Evolutionary conservation across 352 stramenopile species (phyloP), one percentile per base, ranked within the genome.

Genomic region (Achlya hypogyna): DNA sequence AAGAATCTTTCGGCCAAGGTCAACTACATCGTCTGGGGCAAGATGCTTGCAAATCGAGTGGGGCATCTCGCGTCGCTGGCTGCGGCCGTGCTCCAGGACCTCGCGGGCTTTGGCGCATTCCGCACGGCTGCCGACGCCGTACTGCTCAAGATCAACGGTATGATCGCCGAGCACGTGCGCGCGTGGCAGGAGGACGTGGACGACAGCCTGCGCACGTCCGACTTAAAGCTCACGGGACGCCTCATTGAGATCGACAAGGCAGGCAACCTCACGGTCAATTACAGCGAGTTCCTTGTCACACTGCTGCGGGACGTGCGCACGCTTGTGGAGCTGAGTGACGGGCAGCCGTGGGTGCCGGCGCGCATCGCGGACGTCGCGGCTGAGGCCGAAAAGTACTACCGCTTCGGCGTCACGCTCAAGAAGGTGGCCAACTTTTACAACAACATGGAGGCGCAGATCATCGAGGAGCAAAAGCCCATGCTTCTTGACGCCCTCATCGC

Each of bases 401-500:
- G 91, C 20, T 97, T 96, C 70, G 93, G 89, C 16, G 90, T 98
- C 9, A 93, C 91, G 56, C 76, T 98, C 22, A 97, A 98, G 69
- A 98, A 98, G 72, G 88, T 97, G 6, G 91, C 95, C 1, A 98
- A 97, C 63, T 98, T 98, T 70, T 98, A 98, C 84, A 98, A 98
- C 79, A 96, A 86, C 63, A 95, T 98, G 69, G 91, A 96, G 28
- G 83, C 81, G 8, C 82, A 97, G 62, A 98, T 98, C 71, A 97
- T 98, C 28, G 79, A 92, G 10, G 84, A 91, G 59, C 93, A 98
- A 77, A 97, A 97, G 64, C 85, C 91, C 2, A 97, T 98, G 88
- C 78, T 98, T 20, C 72, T 98, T 2, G 88, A 97, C 51, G 89
- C 88, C 18, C 78, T 98, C 0, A 64, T 97, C 14, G 81, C 86